Base-by-base conservation (phyloP, 345 rosid genomes). In the Cardamine resedifolia region DNA sequence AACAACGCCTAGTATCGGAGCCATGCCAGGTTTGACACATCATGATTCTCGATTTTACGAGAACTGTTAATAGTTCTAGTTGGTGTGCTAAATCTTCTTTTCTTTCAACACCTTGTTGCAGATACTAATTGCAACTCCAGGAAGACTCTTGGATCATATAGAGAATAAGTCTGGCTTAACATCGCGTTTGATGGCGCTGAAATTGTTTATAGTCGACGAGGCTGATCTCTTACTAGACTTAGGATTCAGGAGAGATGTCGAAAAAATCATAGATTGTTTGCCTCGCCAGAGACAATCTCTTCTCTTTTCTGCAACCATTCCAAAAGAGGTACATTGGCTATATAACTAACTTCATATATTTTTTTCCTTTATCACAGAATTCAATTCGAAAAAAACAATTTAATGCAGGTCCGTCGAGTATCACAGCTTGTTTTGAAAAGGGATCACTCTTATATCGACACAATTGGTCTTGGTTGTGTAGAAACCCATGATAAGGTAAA, bases 111-210 rank as follows among this genome's bases (percentile, higher is more conserved):
- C 49, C 23, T 39, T 78, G 61, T 62, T 63, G 72, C 78, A 95
- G 99, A 88, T 95, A 69, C 78, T 92, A 58, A 83, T 95, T 81
- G 99, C 97, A 39, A 92, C 99, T 44, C 99, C 99, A 36, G 99
- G 99, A 57, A 84, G 98, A 66, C 81, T 95, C 65, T 74, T 92
- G 86, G 98, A 95, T 83, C 99, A 95, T 67, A 80, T 92, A 58
- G 98, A 96, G 86, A 87, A 86, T 67, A 92, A 82, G 77, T 90
- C 96, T 58, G 85, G 89, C 73, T 51, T 96, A 76, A 86, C 92
- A 23, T 77, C 83, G 51, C 91, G 89, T 57, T 81, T 96, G 84
- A 92, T 88, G 99, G 92, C 85, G 16, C 82, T 92, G 44, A 90
- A 88, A 80, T 87, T 96, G 96, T 87, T 96, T 56, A 74, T 92